Evolutionary conservation across 1,139 yeast genomes (phyloP).

Genomic region (Hyphopichia pseudoburtonii): DNA sequence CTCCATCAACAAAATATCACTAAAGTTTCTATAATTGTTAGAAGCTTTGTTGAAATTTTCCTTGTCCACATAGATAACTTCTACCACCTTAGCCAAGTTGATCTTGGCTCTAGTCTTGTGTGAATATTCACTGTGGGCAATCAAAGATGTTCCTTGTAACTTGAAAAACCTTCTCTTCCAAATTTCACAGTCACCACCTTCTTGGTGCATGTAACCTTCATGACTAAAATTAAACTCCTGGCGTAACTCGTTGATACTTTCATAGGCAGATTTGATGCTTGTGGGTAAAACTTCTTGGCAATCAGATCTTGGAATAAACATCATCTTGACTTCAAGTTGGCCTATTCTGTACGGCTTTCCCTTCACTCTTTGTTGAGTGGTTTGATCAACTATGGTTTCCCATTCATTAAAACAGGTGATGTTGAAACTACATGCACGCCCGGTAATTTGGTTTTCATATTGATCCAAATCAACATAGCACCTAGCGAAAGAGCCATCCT

Average conservation of each 20-base stretch:
- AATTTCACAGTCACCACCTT: slow-evolving; percentile 71
- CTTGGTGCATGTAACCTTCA: slow-evolving; percentile 72
- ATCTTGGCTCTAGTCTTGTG: slow-evolving; percentile 66
- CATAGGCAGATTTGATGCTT: slow-evolving; percentile 59
- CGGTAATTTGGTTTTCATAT: slow-evolving; percentile 55
- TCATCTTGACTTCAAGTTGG: slow-evolving; percentile 66
- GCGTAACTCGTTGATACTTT: slow-evolving; percentile 47
- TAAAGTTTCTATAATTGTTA: slow-evolving; percentile 51
- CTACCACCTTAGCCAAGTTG: slow-evolving; percentile 61
- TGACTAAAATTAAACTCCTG: slow-evolving; percentile 35
- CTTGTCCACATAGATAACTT: slow-evolving; percentile 51
- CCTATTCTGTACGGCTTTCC: slow-evolving; percentile 65
- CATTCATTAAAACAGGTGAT: slow-evolving; percentile 80
- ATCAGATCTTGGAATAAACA: slow-evolving; percentile 65
- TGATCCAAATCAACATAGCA: slow-evolving; percentile 65
- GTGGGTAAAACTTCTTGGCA: slow-evolving; percentile 62
- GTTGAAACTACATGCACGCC: slow-evolving; percentile 50
- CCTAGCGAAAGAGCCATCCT: slow-evolving; percentile 87
- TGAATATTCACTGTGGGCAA: slow-evolving; percentile 64
- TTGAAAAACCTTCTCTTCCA: slow-evolving; percentile 66
- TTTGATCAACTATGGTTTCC: slow-evolving; percentile 47
- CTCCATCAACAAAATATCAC: slow-evolving; percentile 61
- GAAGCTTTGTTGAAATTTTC: slow-evolving; percentile 33
- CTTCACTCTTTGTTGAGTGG: slow-evolving; percentile 27
- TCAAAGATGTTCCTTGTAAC: slow-evolving; percentile 56